A percentile compares a stretch with the other conserved stretches of the same genome.
Conservation (phyloP, 2,329 filamentous ascomycete genomes). For the Aspergillus costaricaensis region DNA sequence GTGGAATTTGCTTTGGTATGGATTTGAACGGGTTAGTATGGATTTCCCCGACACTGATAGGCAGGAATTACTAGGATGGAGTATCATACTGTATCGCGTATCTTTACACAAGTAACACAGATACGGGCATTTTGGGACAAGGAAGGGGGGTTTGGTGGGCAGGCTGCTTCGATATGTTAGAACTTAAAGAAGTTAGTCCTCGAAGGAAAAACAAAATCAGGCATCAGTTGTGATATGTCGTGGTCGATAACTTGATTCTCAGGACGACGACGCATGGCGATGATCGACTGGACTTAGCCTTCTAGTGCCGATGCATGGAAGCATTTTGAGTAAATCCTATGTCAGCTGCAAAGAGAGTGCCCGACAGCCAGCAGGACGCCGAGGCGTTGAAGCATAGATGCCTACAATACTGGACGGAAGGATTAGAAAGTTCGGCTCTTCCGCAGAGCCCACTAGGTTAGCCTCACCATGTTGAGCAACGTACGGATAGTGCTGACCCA, state of each 20-base stretch:
- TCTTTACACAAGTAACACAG: background rate
- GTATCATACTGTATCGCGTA: background rate
- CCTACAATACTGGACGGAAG: background rate
- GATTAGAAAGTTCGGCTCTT: background rate
- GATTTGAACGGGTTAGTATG: background rate
- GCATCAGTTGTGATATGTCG: background rate
- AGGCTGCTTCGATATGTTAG: background rate
- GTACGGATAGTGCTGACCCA: background rate
- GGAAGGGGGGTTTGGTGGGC: too few relatives aligned
- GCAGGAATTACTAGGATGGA: background rate
- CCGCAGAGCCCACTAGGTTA: background rate
- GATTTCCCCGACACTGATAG: background rate
- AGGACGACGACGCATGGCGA: background rate
- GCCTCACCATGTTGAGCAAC: background rate
- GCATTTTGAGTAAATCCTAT: background rate
- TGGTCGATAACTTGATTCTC: background rate
- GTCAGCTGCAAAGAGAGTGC: background rate
- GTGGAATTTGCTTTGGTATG: background rate
- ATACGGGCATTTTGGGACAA: background rate
- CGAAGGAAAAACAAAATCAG: background rate
- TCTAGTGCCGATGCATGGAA: slow-evolving; percentile 2
- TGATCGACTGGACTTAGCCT: background rate
- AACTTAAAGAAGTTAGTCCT: background rate
- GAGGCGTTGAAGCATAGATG: background rate
- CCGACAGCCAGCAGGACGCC: background rate